Evolutionary conservation across 768 basidiomycete species (phyloP), one percentile per base, ranked within the genome.

Genomic region (Calocera viscosa): DNA sequence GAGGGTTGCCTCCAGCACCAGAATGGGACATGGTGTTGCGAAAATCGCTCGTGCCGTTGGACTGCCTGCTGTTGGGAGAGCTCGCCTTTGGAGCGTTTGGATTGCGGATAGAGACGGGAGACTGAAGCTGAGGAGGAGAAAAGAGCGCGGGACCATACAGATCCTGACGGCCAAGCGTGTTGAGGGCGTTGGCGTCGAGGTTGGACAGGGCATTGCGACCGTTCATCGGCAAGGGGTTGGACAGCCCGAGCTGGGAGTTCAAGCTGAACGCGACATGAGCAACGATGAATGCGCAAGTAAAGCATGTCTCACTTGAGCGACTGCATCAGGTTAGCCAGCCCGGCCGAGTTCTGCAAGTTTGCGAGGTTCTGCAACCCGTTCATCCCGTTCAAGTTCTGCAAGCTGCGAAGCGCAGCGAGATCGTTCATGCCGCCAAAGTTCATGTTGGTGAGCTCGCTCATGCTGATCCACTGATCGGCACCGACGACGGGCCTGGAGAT

Each of bases 371-470:
- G 53, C 24, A 60, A 19, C 26, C 53, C 53, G 22, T 60, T 60
- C 14, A 60, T 12, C 8, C 14, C 30, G 10, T 30, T 10, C 11
- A 60, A 19, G 11, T 19, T 19, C 43, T 47, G 43, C 24, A 47
- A 19, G 43, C 43, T 19, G 19, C 43, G 43, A 47, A 47, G 43
- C 24, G 14, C 26, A 32, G 7, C 19, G 14, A 60, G 30, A 22
- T 60, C 53, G 53, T 60, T 60, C 53, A 60, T 32, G 14, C 53
- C 53, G 53, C n/a, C n/a, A n/a, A 28, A 60, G 30, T 26, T 32
- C 14, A 60, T 2, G 30, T 60, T 60, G 5, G 2, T 2, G 26
- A 60, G 11, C 14, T 60, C 30, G 26, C 10, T 60, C 53, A 60
- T 60, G 26, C 10, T 26, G 24, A 60, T 60, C 53, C 53, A 60